phyloP scores from a whole-genome alignment of 2,329 filamentous ascomycete species.

The Diaporthe citriasiana region DNA sequence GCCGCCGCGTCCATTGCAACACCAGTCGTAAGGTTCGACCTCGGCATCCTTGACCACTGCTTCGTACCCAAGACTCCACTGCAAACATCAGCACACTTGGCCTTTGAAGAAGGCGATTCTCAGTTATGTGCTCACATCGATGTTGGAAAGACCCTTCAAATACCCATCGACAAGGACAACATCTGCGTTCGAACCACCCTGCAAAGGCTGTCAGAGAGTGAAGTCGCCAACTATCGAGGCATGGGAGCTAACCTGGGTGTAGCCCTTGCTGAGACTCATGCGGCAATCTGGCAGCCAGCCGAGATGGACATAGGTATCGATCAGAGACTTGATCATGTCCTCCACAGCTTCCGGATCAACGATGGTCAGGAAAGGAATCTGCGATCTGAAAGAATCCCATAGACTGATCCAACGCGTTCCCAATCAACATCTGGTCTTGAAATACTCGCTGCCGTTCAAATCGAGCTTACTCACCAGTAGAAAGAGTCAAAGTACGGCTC shows the following conservation, averaged over 20 bases:
- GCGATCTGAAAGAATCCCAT: conserved; percentile 79
- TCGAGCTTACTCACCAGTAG: conserved; percentile 69
- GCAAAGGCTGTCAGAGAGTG: conserved; percentile 43
- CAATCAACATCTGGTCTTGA: conserved; percentile 36
- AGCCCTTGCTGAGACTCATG: conserved; percentile 77
- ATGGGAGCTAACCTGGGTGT: conserved; percentile 66
- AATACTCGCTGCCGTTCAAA: too few relatives aligned
- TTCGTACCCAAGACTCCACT: conserved; percentile 78
- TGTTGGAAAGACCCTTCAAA: conserved; percentile 72
- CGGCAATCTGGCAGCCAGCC: conserved; percentile 78
- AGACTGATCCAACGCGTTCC: conserved; percentile 55
- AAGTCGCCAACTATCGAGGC: conserved; percentile 44
- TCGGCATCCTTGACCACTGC: conserved; percentile 82
- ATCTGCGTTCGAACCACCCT: conserved; percentile 82
- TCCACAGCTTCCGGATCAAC: conserved; percentile 75
- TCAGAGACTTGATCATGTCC: conserved; percentile 77
- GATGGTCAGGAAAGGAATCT: conserved; percentile 78
- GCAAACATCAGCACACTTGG: background rate
- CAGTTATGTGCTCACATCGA: conserved; percentile 57
- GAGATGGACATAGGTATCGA: conserved; percentile 77
- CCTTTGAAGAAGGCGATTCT: background rate
- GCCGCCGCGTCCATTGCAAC: conserved; percentile 78
- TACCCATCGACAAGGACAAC: conserved; percentile 77
- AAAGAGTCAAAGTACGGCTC: conserved; percentile 83
- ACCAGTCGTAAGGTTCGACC: conserved; percentile 78